phyloP scores from a whole-genome alignment of 2,329 filamentous ascomycete species.

The Pestalotiopsis sp. region DNA sequence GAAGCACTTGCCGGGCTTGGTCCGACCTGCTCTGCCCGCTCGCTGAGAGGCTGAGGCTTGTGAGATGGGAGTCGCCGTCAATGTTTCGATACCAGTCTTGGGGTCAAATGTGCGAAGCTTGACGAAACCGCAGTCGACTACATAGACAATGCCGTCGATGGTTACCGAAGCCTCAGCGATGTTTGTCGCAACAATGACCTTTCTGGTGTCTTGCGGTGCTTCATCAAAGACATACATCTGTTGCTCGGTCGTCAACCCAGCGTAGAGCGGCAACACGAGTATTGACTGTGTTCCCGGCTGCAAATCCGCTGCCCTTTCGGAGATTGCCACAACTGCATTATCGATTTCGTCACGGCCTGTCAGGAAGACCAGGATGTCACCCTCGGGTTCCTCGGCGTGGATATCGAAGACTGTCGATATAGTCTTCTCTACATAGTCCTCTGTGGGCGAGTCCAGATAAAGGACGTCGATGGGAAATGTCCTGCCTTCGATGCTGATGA shows the following conservation, averaged over 20 bases:
- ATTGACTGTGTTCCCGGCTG: conserved; percentile 62
- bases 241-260: conserved; percentile 85
- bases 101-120: conserved; percentile 89
- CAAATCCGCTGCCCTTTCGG: conserved; percentile 70
- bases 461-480: conserved; percentile 88
- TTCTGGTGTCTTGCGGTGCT: conserved; percentile 78
- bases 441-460: conserved; percentile 75
- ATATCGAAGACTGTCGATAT: conserved; percentile 87
- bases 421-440: conserved; percentile 85
- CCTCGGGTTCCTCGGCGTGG: conserved; percentile 76
- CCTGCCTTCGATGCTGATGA: conserved; percentile 85
- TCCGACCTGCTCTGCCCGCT: conserved; percentile 87
- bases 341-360: conserved; percentile 96
- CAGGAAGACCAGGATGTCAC: conserved; percentile 89
- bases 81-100: conserved; percentile 80
- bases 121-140: conserved; percentile 88
- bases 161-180: conserved; percentile 97
- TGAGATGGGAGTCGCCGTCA: conserved; percentile 81
- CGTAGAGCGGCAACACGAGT: conserved; percentile 80
- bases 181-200: conserved; percentile 92
- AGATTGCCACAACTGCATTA: conserved; percentile 74
- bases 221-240: conserved; percentile 96
- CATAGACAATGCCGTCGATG: conserved; percentile 88
- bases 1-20: conserved; percentile 90
- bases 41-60: conserved; percentile 93